Evolutionary conservation across 768 basidiomycete genomes (phyloP).

Genomic region (Kwoniella sp.): DNA sequence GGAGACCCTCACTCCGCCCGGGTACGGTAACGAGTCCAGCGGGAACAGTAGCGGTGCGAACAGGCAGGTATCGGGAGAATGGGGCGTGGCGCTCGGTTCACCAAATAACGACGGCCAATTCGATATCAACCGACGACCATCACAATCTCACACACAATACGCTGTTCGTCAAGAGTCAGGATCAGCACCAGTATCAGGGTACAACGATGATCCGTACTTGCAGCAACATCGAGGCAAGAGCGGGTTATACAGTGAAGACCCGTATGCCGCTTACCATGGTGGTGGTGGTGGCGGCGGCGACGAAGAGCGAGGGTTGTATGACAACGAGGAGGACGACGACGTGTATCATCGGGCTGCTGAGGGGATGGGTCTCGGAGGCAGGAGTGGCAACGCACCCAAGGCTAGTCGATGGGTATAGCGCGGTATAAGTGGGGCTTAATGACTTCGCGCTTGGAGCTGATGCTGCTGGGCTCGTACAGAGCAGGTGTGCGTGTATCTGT

Average conservation of each 20-base stretch:
- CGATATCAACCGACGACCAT: constrained; percentile 10
- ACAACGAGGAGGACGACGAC: constrained; percentile 16
- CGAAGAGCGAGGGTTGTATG: neutral
- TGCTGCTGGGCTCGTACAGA: too few relatives aligned
- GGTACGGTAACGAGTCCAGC: constrained; percentile 2
- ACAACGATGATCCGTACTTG: constrained; percentile 36
- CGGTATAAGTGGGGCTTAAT: neutral
- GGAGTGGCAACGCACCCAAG: constrained; percentile 6
- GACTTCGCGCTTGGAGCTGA: too few relatives aligned
- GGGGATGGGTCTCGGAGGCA: constrained; percentile 18
- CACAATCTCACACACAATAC: constrained; percentile 7
- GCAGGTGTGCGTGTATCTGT: too few relatives aligned
- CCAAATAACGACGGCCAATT: constrained; percentile 29
- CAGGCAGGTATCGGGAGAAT: constrained; percentile 38
- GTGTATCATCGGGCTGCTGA: constrained; percentile 19
- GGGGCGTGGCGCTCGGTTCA: constrained; percentile 45
- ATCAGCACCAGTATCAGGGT: neutral
- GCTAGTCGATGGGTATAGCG: constrained; percentile 38
- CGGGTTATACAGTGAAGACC: constrained; percentile 40
- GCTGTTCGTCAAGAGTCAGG: neutral
- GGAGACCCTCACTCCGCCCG: constrained; percentile 25
- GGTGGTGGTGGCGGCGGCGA: too few relatives aligned
- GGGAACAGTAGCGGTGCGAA: neutral
- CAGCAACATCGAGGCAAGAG: constrained; percentile 13
- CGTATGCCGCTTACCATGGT: constrained; percentile 45